Base-by-base conservation (phyloP, 2,329 filamentous ascomycete genomes). In the Epichloe hybrida region DNA sequence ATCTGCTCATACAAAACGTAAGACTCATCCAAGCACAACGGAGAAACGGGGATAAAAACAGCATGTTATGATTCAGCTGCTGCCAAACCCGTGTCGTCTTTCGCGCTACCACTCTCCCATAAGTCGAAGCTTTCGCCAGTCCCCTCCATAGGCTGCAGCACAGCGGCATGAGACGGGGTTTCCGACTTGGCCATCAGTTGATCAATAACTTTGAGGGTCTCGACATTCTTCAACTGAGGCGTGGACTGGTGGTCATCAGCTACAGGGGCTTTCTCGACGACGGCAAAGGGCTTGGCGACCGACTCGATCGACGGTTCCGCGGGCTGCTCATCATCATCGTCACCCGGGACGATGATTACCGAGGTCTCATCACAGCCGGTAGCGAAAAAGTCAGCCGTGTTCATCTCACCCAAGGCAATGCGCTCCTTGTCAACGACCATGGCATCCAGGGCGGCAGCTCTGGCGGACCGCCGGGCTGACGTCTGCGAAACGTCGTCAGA, bases 101-200 rank as follows among this genome's bases (percentile, higher is more conserved):
- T 77, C 27, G 76, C 74, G 63, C 80, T 85, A 27, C 73, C 75
- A 60, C 81, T 86, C 65, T 86, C 83, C 82, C 83, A 86, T 15
- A 87, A 72, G 58, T 84, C 80, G 58, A 86, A 80, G 61, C 67
- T 73, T 57, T 81, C 77, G 40, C 74, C 77, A 0, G 77, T 75
- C 45, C 76, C 79, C 49, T 82, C 77, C 5, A 83, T 70, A 1
- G 77, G 74, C 50, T 75, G 64, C 13, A 82, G 64, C 2, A 76
- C 59, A 2, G 73, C 70, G 2, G 75, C 74, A 48, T 70, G 67
- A 27, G 68, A 64, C 5, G 69, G 65, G 1, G 64, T 60, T 35
- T 67, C 63, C 17, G 66, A 60, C 57, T 65, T 66, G 50, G 57
- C 55, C 59, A 70, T 69, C 49, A 72, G 63, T 27, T 54, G 56